A percentile compares a stretch with the other conserved stretches of the same genome.
Conservation (phyloP, 768 basidiomycete species). For the Leccinum subgranulosum region DNA sequence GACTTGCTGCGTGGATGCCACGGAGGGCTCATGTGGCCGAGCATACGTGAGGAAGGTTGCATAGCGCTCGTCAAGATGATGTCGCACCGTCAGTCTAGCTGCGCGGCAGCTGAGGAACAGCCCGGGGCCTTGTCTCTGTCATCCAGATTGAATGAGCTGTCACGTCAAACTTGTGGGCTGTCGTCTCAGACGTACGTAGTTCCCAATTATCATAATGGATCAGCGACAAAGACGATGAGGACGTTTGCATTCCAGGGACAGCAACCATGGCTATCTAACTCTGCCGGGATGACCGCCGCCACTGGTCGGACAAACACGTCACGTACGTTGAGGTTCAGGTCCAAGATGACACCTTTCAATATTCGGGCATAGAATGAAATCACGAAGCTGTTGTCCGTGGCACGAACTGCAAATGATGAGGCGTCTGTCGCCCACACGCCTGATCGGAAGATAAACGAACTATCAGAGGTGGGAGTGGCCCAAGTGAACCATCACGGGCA, state of each 20-base stretch:
- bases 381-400: slow-evolving; percentile 12
- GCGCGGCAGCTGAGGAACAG: neutral
- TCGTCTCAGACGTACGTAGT: neutral
- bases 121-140: neutral
- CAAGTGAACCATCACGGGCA: slow-evolving; percentile 5
- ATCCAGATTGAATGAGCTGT: slow-evolving; percentile 3
- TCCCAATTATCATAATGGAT: slow-evolving; percentile 1
- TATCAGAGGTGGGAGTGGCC: neutral
- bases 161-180: neutral
- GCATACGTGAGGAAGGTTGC: neutral
- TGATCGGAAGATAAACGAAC: slow-evolving; percentile 5
- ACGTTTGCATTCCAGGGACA: slow-evolving; percentile 8
- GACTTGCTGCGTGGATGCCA: slow-evolving; percentile 4
- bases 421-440: slow-evolving; percentile 10
- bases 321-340: slow-evolving; percentile 2
- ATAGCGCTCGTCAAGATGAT: slow-evolving; percentile 2
- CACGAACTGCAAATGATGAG: slow-evolving; percentile 9
- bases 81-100: neutral
- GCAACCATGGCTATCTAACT: slow-evolving; percentile 2
- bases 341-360: neutral
- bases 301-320: slow-evolving; percentile 17
- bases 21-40: slow-evolving; percentile 4
- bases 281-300: slow-evolving; percentile 8
- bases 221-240: neutral
- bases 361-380: slow-evolving; percentile 10